Percentiles rank a stretch among this genome's conserved stretches.
Conservation (phyloP, 2,329 filamentous ascomycete species). For the Ceratocystis papillata region DNA sequence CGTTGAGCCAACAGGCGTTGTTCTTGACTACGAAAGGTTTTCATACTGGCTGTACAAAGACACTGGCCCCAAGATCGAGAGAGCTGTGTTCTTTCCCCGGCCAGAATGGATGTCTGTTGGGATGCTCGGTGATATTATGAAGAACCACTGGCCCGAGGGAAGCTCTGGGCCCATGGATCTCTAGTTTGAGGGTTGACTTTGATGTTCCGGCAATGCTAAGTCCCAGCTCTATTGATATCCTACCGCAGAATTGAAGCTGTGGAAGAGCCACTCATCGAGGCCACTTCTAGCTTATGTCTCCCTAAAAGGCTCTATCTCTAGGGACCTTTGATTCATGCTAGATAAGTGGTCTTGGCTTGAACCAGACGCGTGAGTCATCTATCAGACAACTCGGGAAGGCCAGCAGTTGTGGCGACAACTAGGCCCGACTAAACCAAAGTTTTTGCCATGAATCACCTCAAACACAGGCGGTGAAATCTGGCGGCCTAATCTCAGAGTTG, state of each 20-base stretch:
- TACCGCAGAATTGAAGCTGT: neutral
- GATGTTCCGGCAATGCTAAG: neutral
- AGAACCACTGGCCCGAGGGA: constrained; percentile 7
- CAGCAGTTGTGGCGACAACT: neutral
- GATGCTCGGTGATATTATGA: constrained; percentile 1
- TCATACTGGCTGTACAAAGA: constrained; percentile 4
- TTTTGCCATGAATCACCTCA: neutral
- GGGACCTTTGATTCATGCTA: neutral
- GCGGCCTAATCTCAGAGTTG: constrained; percentile 1
- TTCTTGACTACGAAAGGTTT: constrained; percentile 11
- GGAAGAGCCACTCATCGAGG: neutral
- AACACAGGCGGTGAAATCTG: neutral
- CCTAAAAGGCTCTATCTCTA: neutral
- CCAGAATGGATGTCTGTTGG: constrained; percentile 16
- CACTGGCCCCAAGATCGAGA: neutral
- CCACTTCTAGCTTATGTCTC: neutral
- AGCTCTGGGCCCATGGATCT: neutral
- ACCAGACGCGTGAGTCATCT: neutral
- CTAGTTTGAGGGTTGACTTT: neutral
- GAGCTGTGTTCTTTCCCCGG: constrained; percentile 10
- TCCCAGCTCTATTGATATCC: neutral
- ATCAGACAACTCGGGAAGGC: neutral
- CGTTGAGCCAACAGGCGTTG: neutral
- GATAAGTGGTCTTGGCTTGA: neutral
- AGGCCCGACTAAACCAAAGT: neutral